phyloP scores from a whole-genome alignment of 345 rosid genomes.

The Gossypioides kirkii region DNA sequence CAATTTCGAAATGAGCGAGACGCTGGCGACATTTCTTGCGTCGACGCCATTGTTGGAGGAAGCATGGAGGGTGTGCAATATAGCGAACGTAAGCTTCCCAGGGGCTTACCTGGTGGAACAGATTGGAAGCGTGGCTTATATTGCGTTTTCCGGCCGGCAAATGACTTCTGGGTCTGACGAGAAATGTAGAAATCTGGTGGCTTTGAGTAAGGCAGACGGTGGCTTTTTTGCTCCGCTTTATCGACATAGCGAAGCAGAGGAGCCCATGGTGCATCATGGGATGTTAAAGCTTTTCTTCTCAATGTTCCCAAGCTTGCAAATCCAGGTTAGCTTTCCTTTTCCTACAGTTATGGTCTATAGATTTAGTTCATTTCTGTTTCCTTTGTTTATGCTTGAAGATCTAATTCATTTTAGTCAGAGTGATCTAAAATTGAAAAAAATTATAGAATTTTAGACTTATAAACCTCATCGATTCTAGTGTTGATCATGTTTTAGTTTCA shows the following conservation, averaged over 20 bases:
- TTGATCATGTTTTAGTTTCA: not conserved
- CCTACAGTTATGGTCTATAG: too few relatives aligned
- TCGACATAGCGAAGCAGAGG: conserved; percentile 31
- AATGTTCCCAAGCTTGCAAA: conserved; percentile 15
- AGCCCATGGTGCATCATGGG: conserved; percentile 45
- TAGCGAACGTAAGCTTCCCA: conserved; percentile 19
- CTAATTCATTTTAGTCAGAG: not conserved
- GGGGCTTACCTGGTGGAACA: conserved; percentile 24
- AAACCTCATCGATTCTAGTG: not conserved
- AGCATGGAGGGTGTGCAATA: conserved; percentile 56
- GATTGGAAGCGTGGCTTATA: conserved; percentile 36
- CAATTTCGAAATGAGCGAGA: conserved; percentile 79
- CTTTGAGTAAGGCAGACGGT: conserved; percentile 6
- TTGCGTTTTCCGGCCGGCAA: conserved; percentile 48
- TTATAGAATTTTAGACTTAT: not conserved
- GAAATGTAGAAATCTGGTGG: conserved; percentile 17
- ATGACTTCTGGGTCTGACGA: conserved; percentile 5
- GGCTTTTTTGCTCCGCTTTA: conserved; percentile 35
- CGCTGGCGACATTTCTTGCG: conserved; percentile 50
- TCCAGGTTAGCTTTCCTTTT: conserved; percentile 35
- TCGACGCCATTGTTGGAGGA: conserved; percentile 49
- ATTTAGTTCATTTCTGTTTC: not conserved
- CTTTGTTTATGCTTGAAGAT: not conserved
- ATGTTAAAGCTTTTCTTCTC: conserved; percentile 36
- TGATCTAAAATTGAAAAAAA: not conserved